Percentiles rank a stretch among this genome's conserved stretches.
phyloP scores from a whole-genome alignment of 2,329 filamentous ascomycete genomes.

The Orbilia oligospora region DNA sequence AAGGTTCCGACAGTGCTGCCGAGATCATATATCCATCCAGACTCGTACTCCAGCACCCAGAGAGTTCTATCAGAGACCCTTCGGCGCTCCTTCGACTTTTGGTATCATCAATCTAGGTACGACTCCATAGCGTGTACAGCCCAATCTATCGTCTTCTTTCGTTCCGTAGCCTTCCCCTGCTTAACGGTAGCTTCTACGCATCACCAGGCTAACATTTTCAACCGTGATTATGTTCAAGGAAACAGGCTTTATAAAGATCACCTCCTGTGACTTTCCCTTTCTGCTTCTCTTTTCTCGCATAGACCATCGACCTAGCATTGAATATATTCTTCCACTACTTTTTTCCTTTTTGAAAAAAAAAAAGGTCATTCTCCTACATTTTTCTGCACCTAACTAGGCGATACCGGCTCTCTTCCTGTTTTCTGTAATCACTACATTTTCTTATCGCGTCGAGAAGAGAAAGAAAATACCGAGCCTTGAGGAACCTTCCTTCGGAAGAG shows the following conservation, averaged over 20 bases:
- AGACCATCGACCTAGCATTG: constrained; percentile 33
- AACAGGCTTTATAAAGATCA: constrained; percentile 30
- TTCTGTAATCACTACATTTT: neutral
- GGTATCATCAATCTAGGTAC: constrained; percentile 41
- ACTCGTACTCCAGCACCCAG: constrained; percentile 50
- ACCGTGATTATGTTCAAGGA: constrained; percentile 24
- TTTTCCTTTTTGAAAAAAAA: constrained; percentile 1
- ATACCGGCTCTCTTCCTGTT: neutral
- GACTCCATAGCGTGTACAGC: constrained; percentile 9
- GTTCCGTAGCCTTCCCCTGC: constrained; percentile 46
- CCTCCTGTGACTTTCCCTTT: constrained; percentile 3
- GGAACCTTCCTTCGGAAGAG: constrained; percentile 33
- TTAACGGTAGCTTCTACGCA: constrained; percentile 45
- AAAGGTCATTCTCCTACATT: constrained; percentile 28
- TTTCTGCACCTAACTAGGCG: neutral
- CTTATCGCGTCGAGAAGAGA: neutral
- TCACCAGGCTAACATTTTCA: constrained; percentile 45
- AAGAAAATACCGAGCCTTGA: constrained; percentile 12
- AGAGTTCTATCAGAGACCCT: constrained; percentile 41
- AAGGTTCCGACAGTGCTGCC: constrained; percentile 46
- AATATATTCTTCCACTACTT: constrained; percentile 41
- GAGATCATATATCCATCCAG: constrained; percentile 23
- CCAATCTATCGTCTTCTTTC: constrained; percentile 26
- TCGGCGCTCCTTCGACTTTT: constrained; percentile 27
- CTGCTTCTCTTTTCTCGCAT: constrained; percentile 35